Evolutionary conservation across 805 yeast genomes (phyloP).

Genomic region (Ogataea pignaliae): DNA sequence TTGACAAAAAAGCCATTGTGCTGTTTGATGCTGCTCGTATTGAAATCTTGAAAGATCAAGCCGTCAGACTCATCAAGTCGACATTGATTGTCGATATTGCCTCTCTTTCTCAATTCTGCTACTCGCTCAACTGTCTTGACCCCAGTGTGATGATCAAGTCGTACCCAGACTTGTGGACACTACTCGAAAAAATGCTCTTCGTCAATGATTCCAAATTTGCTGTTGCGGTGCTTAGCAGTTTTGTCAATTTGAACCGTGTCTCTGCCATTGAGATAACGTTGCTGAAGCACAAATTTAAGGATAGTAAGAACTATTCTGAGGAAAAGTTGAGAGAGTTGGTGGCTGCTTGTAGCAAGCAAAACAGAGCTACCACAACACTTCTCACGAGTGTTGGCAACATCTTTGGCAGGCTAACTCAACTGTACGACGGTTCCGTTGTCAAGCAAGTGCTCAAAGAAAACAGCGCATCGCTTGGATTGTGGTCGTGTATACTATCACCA

Average conservation of each 20-base stretch:
- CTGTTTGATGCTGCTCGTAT: conserved; percentile 22
- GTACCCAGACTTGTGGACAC: conserved; percentile 21
- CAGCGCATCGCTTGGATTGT: conserved; percentile 55
- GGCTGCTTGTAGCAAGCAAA: conserved; percentile 24
- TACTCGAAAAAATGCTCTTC: conserved; percentile 20
- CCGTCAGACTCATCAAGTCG: conserved; percentile 15
- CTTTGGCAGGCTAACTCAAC: conserved; percentile 24
- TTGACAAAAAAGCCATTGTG: conserved; percentile 39
- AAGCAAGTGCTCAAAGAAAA: conserved; percentile 36
- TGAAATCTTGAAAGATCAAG: conserved; percentile 8
- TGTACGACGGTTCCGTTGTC: conserved; percentile 13
- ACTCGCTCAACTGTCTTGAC: conserved; percentile 12
- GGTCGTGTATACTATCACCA: conserved; percentile 72
- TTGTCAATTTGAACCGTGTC: conserved; percentile 14
- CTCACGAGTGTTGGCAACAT: conserved; percentile 18
- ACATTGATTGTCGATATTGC: conserved; percentile 24
- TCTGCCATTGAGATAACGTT: conserved; percentile 21
- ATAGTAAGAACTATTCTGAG: conserved; percentile 6
- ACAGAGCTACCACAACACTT: conserved; percentile 18
- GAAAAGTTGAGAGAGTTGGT: conserved; percentile 19
- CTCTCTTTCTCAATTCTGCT: conserved; percentile 20
- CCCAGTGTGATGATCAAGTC: conserved; percentile 15
- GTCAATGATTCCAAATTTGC: conserved; percentile 15
- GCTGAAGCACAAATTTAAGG: conserved; percentile 14
- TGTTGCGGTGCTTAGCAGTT: conserved; percentile 12